phyloP scores from a whole-genome alignment of 2,329 filamentous ascomycete species.

The Cladosporium sp. region DNA sequence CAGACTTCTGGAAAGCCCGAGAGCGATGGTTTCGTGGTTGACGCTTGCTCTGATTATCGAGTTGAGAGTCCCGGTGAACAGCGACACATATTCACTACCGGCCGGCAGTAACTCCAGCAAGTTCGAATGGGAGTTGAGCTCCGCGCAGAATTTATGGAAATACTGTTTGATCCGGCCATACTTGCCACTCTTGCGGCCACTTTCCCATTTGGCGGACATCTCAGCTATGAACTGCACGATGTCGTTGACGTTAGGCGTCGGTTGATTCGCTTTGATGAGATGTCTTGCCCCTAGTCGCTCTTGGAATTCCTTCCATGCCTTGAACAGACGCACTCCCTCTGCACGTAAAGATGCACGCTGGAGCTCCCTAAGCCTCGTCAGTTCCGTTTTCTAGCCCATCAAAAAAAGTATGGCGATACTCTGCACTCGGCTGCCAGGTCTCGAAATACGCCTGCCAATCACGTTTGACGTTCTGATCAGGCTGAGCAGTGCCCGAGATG shows the following conservation, averaged over 20 bases:
- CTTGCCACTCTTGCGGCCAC: not conserved
- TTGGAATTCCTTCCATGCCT: conserved; percentile 10
- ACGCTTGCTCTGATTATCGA: conserved; percentile 20
- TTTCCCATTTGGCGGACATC: not conserved
- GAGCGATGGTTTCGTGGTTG: conserved; percentile 22
- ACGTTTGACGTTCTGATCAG: not conserved
- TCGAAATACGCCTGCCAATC: not conserved
- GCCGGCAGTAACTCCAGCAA: conserved; percentile 19
- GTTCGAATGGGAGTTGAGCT: conserved; percentile 13
- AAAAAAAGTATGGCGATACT: not conserved
- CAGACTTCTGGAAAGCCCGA: conserved; percentile 16
- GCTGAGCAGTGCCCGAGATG: not conserved
- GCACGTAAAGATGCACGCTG: not conserved
- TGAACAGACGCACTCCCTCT: not conserved
- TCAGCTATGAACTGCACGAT: not conserved
- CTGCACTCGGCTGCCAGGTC: not conserved
- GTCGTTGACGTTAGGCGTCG: not conserved
- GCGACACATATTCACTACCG: conserved; percentile 20
- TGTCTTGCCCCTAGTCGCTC: not conserved
- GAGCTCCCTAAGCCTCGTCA: not conserved
- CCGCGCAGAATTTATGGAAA: not conserved
- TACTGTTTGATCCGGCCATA: not conserved
- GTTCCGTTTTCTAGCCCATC: not conserved
- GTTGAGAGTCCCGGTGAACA: conserved; percentile 19
- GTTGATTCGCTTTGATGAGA: not conserved